Conservation (phyloP, 2,329 filamentous ascomycete species). For the Pleoardoris graminearum region DNA sequence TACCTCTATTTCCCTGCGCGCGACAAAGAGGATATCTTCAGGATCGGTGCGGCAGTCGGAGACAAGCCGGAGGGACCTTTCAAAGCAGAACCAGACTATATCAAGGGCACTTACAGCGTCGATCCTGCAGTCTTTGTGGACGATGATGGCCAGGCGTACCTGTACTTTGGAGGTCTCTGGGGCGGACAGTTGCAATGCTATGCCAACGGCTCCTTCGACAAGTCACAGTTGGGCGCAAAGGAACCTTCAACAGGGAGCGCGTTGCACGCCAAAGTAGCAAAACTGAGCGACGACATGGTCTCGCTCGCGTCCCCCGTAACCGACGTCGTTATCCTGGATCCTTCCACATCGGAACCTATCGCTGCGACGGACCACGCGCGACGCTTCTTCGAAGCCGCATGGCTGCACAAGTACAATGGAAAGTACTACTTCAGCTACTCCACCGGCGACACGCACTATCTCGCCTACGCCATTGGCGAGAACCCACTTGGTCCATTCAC, state of each 20-base stretch:
- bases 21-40: constrained; percentile 70
- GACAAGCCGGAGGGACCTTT: constrained; percentile 72
- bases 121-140: constrained; percentile 78
- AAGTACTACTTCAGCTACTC: constrained; percentile 78
- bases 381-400: constrained; percentile 79
- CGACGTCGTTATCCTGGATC: constrained; percentile 67
- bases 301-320: constrained; percentile 59
- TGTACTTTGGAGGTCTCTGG: constrained; percentile 82
- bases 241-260: constrained; percentile 52
- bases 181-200: constrained; percentile 81
- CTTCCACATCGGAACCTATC: constrained; percentile 60
- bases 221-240: constrained; percentile 21
- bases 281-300: constrained; percentile 67
- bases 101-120: constrained; percentile 73
- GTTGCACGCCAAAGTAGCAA: constrained; percentile 68
- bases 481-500: constrained; percentile 72
- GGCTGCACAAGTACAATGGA: constrained; percentile 73
- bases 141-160: constrained; percentile 64
- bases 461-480: constrained; percentile 69
- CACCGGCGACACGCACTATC: constrained; percentile 75
- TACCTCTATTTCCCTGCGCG: constrained; percentile 79
- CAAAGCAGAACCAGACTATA: constrained; percentile 64
- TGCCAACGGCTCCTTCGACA: constrained; percentile 62
- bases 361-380: constrained; percentile 70
- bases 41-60: constrained; percentile 71